Conservation (phyloP, 208 protist species). For the Crithidia bombi region DNA sequence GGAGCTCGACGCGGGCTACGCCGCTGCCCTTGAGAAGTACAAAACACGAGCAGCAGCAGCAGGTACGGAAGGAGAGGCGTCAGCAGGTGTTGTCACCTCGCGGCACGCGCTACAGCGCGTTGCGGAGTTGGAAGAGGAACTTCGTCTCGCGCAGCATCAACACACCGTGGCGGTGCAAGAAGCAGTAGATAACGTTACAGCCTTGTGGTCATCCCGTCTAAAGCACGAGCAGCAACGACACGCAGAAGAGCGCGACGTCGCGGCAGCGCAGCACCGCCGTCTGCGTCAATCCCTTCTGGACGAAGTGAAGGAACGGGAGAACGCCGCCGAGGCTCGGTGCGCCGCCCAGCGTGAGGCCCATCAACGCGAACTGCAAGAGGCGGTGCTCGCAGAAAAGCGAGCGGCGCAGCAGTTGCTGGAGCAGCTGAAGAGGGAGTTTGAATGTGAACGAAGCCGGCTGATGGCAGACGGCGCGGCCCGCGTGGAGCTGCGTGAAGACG, state of each 20-base stretch:
- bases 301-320: constrained; percentile 30
- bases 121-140: constrained; percentile 26
- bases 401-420: constrained; percentile 22
- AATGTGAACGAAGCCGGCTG: background rate
- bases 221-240: constrained; percentile 17
- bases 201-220: constrained; percentile 19
- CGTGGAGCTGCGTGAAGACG: constrained; percentile 23
- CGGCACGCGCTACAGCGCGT: constrained; percentile 24
- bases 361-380: constrained; percentile 29
- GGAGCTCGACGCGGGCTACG: constrained; percentile 16
- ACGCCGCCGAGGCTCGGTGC: constrained; percentile 26
- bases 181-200: constrained; percentile 4
- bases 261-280: constrained; percentile 30
- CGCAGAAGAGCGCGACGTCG: constrained; percentile 3
- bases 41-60: background rate
- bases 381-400: constrained; percentile 21
- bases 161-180: constrained; percentile 18
- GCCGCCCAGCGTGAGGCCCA: constrained; percentile 33
- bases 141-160: constrained; percentile 21
- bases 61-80: background rate
- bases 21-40: constrained; percentile 15
- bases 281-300: constrained; percentile 28
- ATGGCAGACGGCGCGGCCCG: constrained; percentile 5
- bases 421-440: constrained; percentile 18
- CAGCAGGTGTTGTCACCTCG: too few species aligned